Percentiles rank a stretch among this genome's conserved stretches.
Evolutionary conservation across 164 flowering plant genomes (phyloP).

Genomic region (Vitis riparia): DNA sequence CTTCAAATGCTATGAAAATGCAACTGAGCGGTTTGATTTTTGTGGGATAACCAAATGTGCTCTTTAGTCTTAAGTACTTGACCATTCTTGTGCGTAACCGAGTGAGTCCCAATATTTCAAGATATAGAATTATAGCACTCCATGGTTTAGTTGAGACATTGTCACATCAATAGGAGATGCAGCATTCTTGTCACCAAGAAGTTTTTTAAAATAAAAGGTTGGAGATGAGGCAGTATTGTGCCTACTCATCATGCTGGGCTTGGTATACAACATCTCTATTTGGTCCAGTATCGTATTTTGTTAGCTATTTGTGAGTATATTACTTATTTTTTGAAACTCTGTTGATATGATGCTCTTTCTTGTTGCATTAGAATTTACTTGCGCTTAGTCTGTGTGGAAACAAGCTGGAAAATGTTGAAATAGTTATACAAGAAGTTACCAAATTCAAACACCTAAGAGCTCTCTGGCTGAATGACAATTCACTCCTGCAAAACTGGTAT

Average conservation of each 20-base stretch:
- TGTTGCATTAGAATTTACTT: slow-evolving; percentile 56
- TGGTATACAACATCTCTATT: not conserved
- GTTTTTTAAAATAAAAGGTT: too few species aligned
- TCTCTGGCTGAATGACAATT: slow-evolving; percentile 92
- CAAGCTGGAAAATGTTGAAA: slow-evolving; percentile 57
- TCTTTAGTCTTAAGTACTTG: too few species aligned
- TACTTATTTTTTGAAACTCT: not conserved
- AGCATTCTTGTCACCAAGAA: not conserved
- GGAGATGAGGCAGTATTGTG: too few species aligned
- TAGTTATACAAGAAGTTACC: slow-evolving; percentile 49
- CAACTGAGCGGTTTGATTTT: too few species aligned
- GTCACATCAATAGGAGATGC: not conserved
- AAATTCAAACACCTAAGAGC: slow-evolving; percentile 68
- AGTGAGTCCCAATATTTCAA: too few species aligned
- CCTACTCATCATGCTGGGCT: too few species aligned
- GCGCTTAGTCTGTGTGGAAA: slow-evolving; percentile 86
- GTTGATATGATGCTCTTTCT: slow-evolving; percentile 1
- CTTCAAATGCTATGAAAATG: too few species aligned
- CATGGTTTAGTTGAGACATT: not conserved
- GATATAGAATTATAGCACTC: not conserved
- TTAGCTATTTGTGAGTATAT: not conserved
- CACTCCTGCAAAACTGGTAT: slow-evolving; percentile 57
- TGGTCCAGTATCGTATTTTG: not conserved
- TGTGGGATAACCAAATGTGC: too few species aligned
- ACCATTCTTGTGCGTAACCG: too few species aligned